Evolutionary conservation across 1,284 basidiomycete species (phyloP), one percentile per base, ranked within the genome.

Genomic region (Volvariella volvacea): DNA sequence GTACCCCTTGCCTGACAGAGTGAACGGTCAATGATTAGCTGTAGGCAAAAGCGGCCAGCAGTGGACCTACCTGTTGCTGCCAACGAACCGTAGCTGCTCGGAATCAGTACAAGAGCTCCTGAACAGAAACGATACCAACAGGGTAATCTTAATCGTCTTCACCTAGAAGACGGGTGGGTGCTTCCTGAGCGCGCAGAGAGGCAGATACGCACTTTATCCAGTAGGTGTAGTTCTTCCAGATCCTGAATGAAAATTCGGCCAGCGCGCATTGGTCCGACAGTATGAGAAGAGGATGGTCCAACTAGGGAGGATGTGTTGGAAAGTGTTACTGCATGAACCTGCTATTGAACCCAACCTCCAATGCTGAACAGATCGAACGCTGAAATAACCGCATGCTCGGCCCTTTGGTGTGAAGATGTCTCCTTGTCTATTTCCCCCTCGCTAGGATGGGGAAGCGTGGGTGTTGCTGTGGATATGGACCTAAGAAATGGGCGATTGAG

Each of bases 321-420:
- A 4, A 28, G 36, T 43, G 40, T 41, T 48, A 49, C 44, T 21
- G 43, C 42, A 16, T 20, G 44, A 33, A 46, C 40, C 28, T 44
- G 33, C 34, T 44, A 42, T 45, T 55, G 30, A 51, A 58, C 3
- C 56, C 41, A 48, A 81, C 85, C 87, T 43, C 94, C 94, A 50
- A 97, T 89, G 49, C 88, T 92, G 69, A 97, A 97, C 39, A 98
- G 68, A 64, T 97, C 94, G 54, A 93, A 94, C 0, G 91, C 83
- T 0, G 86, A 89, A 44, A 97, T 94, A 50, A 96, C 93, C 0
- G 92, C 93, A 69, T 96, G 92, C 47, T 92, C 86, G n/a, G 78
- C 70, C 21, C 52, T 52, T 25, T 59, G 59, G 17, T 52, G 60
- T 31, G 54, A 50, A 16, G 43, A 32, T 12, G 46, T 41, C 7